phyloP scores from a whole-genome alignment of 768 basidiomycete species.

The Kwoniella dendrophila region DNA sequence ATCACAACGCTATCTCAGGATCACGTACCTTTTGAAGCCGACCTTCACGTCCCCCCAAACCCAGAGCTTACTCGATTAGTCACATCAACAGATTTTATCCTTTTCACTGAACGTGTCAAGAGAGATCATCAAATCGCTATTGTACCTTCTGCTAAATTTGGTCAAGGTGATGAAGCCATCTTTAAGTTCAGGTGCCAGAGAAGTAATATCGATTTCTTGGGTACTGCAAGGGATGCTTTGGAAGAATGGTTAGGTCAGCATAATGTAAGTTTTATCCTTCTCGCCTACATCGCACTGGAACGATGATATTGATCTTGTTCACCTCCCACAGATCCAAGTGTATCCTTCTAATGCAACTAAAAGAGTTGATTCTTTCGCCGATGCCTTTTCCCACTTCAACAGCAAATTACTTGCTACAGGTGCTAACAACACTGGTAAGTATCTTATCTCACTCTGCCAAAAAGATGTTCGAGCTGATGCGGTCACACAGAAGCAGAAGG shows the following conservation, averaged over 20 bases:
- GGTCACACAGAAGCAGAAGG: slow-evolving; percentile 68
- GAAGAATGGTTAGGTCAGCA: slow-evolving; percentile 86
- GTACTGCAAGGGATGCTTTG: slow-evolving; percentile 84
- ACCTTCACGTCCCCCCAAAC: slow-evolving; percentile 84
- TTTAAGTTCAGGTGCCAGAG: slow-evolving; percentile 96
- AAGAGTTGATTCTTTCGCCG: slow-evolving; percentile 87
- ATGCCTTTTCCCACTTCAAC: slow-evolving; percentile 95
- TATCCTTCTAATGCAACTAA: slow-evolving; percentile 61
- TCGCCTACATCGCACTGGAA: too few relatives aligned
- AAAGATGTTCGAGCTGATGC: slow-evolving; percentile 5
- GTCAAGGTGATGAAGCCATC: slow-evolving; percentile 72
- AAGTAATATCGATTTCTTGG: slow-evolving; percentile 89
- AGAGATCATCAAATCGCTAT: slow-evolving; percentile 91
- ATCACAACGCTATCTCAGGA: slow-evolving; percentile 63
- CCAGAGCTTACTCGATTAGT: slow-evolving; percentile 75
- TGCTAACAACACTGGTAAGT: slow-evolving; percentile 66
- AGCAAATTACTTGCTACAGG: slow-evolving; percentile 82
- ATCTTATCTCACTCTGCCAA: slow-evolving; percentile 46
- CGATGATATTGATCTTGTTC: background rate
- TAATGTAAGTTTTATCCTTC: slow-evolving; percentile 74
- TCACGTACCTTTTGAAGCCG: slow-evolving; percentile 94
- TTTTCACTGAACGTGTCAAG: slow-evolving; percentile 87
- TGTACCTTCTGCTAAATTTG: slow-evolving; percentile 74
- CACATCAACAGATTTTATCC: slow-evolving; percentile 75
- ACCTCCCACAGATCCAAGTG: slow-evolving; percentile 34